Conservation (phyloP, 345 rosid genomes). For the Aethionema arabicum region DNA sequence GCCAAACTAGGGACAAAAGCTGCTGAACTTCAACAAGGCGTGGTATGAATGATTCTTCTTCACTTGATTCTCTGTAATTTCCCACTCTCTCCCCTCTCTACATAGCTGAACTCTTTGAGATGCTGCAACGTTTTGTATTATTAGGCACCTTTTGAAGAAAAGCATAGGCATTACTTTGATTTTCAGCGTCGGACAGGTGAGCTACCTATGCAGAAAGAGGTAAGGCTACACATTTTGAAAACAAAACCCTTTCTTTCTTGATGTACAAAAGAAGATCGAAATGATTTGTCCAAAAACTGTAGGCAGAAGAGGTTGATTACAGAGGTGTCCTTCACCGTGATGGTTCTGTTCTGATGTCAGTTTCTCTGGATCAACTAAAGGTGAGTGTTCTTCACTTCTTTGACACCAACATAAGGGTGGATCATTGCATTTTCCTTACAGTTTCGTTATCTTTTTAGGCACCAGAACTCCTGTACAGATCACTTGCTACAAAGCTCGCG, state of each 20-base stretch:
- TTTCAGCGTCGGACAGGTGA: constrained; percentile 85
- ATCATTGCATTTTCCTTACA: constrained; percentile 5
- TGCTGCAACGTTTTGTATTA: constrained; percentile 19
- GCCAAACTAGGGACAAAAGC: constrained; percentile 90
- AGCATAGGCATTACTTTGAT: constrained; percentile 88
- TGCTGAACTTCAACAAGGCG: constrained; percentile 83
- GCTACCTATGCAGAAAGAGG: constrained; percentile 93
- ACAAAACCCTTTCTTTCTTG: not conserved
- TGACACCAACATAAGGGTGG: not conserved
- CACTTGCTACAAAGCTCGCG: constrained; percentile 86
- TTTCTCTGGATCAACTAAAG: constrained; percentile 81
- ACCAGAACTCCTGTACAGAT: constrained; percentile 84
- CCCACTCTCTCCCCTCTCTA: not conserved
- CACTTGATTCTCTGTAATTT: constrained; percentile 10
- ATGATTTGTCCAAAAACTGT: constrained; percentile 23
- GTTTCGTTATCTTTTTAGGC: constrained; percentile 41
- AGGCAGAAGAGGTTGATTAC: constrained; percentile 97
- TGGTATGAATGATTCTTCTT: constrained; percentile 60
- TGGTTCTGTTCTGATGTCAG: constrained; percentile 91
- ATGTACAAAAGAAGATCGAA: not conserved
- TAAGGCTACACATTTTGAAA: constrained; percentile 28
- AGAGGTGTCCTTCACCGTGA: constrained; percentile 96
- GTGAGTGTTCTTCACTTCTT: constrained; percentile 33
- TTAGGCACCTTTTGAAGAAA: constrained; percentile 96
- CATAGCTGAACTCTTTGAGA: not conserved